phyloP scores from a whole-genome alignment of 495 filamentous ascomycete species.

The Penicillium bovifimosum region DNA sequence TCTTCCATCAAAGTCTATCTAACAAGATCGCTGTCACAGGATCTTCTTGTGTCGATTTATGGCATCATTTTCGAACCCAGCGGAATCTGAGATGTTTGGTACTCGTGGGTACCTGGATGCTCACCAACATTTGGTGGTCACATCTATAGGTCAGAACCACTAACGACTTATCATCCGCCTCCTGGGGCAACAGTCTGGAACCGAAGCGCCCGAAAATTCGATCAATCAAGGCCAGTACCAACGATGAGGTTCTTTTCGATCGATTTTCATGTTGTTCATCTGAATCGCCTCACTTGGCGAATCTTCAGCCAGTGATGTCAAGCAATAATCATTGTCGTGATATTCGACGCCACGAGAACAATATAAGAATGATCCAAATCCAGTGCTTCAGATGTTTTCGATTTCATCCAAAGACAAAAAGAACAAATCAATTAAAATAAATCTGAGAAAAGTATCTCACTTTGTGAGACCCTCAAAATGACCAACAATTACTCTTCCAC shows the following conservation, averaged over 20 bases:
- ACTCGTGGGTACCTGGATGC: background rate
- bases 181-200: conserved; percentile 14
- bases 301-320: conserved; percentile 16
- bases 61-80: background rate
- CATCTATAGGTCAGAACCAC: background rate
- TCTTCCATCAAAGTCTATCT: too few species aligned
- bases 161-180: conserved; percentile 13
- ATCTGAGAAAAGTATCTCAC: background rate
- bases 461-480: conserved; percentile 16
- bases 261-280: background rate
- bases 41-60: background rate
- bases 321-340: conserved; percentile 6
- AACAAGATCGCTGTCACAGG: background rate
- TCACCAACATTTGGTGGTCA: background rate
- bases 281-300: conserved; percentile 12
- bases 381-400: background rate
- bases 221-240: conserved; percentile 1
- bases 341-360: conserved; percentile 6
- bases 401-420: background rate
- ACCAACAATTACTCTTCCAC: conserved; percentile 7
- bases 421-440: background rate
- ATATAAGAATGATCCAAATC: conserved; percentile 6
- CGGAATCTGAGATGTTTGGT: background rate
- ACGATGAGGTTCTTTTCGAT: background rate
- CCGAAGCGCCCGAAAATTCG: background rate